Base-by-base conservation (phyloP, 371 early-diverging fungal species). In the Mortierella sp. region DNA sequence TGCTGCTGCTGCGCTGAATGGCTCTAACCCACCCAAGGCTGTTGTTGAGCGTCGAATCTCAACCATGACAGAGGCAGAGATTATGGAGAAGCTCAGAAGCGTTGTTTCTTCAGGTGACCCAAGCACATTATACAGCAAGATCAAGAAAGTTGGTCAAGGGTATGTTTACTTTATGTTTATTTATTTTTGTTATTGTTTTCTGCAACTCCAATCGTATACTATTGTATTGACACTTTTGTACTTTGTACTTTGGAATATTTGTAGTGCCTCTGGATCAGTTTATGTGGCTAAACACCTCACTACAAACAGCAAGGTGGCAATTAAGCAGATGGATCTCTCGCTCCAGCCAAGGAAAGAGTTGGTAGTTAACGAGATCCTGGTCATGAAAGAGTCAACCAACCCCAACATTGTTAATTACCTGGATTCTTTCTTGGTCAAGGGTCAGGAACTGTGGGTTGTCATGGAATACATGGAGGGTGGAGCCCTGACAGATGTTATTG, bases 381-480 rank as follows among this genome's bases (percentile, higher is more conserved):
- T 97, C 53, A 97, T 98, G 98, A 95, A 94, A 83, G 97, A 96
- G 83, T 92, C 93, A 15, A 93, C 92, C 60, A 97, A 98, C 85
- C 91, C 93, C 55, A 98, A 98, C 84, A 96, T 98, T 86, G 96
- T 98, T 77, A 96, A 96, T 84, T 98, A 90, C 81, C 85, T 96
- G 35, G 97, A 98, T 83, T 87, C 94, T 4, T 98, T 93, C 87
- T 83, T 98, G 69, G 89, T 96, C 55, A 89, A 89, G 67, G 86
- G 85, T 59, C 84, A 87, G 51, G 98, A 97, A 40, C 85, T 99
- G 61, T 99, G 99, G 99, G 97, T 99, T 9, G 93, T 99, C 29
- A 97, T 99, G 97, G 99, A 99, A 85, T 96, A 93, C 85, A 99
- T 99, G 98, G 97, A 98, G 83, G 98, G 97, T 34, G 99, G 99